Evolutionary conservation across 2,329 filamentous ascomycete genomes (phyloP).

Genomic region (Colletotrichum horii): DNA sequence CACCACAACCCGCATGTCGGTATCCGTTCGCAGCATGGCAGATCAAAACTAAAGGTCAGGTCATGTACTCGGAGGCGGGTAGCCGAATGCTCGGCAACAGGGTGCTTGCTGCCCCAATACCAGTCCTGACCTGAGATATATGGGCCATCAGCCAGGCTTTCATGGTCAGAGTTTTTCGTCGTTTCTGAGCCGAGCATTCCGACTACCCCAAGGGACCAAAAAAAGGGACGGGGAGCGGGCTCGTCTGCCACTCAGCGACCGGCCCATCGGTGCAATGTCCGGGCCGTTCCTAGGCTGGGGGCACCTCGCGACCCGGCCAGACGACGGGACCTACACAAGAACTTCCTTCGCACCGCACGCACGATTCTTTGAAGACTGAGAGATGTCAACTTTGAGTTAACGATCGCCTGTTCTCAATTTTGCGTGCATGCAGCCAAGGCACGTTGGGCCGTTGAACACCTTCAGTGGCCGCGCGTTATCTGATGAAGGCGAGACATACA

Average conservation of each 20-base stretch:
- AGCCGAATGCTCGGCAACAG: slow-evolving; percentile 1
- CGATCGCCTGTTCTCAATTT: background rate
- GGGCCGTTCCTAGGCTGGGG: background rate
- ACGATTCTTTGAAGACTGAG: background rate
- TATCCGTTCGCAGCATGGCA: background rate
- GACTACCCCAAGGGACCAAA: background rate
- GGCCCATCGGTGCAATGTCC: background rate
- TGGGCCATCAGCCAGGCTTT: background rate
- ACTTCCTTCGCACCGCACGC: background rate
- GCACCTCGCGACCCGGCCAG: background rate
- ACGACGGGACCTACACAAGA: background rate
- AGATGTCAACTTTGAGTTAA: background rate
- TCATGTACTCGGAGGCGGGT: background rate
- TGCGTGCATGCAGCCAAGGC: background rate
- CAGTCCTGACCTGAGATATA: background rate
- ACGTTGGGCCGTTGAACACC: background rate
- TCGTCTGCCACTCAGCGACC: background rate
- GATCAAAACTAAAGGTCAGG: background rate
- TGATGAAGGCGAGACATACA: background rate
- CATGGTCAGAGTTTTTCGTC: background rate
- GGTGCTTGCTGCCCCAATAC: background rate
- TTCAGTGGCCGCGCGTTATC: background rate
- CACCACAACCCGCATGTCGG: background rate
- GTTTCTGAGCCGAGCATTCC: background rate
- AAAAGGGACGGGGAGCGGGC: background rate